A percentile compares a stretch with the other conserved stretches of the same genome.
These are phyloP conservation scores for Inga oerstediana DNA, from an alignment of 306 rosid genomes.

Conservation along the genomic window DNA sequence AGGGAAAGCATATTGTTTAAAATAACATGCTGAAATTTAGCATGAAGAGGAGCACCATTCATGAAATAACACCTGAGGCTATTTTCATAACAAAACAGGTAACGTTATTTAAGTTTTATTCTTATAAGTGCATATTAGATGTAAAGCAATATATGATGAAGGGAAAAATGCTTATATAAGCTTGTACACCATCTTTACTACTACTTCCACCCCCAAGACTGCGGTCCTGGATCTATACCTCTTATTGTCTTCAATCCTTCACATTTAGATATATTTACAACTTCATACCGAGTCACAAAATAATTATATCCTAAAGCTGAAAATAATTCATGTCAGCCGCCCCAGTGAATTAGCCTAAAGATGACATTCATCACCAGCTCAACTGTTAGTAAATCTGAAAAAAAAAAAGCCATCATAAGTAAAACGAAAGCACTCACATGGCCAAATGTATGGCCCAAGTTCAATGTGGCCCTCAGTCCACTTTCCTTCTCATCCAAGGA, in stretches of 20 bases:
- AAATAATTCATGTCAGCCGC: neutral
- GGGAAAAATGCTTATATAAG: neutral
- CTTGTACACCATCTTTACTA: neutral
- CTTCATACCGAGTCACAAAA: neutral
- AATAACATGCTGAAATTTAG: neutral
- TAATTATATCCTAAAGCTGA: neutral
- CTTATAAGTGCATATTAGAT: neutral
- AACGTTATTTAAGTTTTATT: neutral
- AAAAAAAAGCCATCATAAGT: slow-evolving; percentile 21
- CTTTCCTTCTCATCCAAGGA: slow-evolving; percentile 94
- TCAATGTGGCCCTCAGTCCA: slow-evolving; percentile 92
- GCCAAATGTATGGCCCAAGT: slow-evolving; percentile 98
- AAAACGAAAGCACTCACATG: slow-evolving; percentile 62
- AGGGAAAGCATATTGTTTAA: neutral
- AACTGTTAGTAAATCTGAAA: slow-evolving; percentile 26
- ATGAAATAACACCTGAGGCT: neutral
- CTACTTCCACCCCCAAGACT: neutral
- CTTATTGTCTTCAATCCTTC: neutral
- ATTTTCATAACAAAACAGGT: neutral
- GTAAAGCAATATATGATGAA: neutral
- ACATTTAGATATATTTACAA: neutral
- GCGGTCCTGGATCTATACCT: neutral
- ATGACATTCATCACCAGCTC: neutral
- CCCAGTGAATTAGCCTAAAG: neutral
- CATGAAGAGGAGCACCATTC: slow-evolving; percentile 11